Evolutionary conservation across 129 eudicot genomes (phyloP).

Genomic region (carrot (Daucus carota)): DH1_v3.0 NC_030381.2:4483501-4484000

Average conservation of each 20-base stretch:
- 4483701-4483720: slow-evolving; percentile 37
- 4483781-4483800: slow-evolving; percentile 33
- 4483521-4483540: background rate
- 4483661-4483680: background rate
- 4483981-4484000: slow-evolving; percentile 10
- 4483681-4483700: slow-evolving; percentile 51
- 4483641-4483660: background rate
- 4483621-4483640: background rate
- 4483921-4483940: slow-evolving; percentile 79
- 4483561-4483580: no score
- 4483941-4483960: slow-evolving; percentile 96
- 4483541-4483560: background rate
- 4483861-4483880: slow-evolving; percentile 58
- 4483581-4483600: background rate
- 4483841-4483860: slow-evolving; percentile 50
- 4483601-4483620: background rate
- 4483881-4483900: slow-evolving; percentile 59
- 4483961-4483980: slow-evolving; percentile 66
- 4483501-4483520: background rate
- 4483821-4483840: slow-evolving; percentile 40
- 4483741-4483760: slow-evolving; percentile 45
- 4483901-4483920: slow-evolving; percentile 92
- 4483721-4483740: slow-evolving; percentile 53
- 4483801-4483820: slow-evolving; percentile 43
- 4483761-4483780: slow-evolving; percentile 23